Evolutionary conservation across 306 rosid genomes (phyloP), one percentile per base, ranked within the genome.

Genomic region (Hylodesmum podocarpum): DNA sequence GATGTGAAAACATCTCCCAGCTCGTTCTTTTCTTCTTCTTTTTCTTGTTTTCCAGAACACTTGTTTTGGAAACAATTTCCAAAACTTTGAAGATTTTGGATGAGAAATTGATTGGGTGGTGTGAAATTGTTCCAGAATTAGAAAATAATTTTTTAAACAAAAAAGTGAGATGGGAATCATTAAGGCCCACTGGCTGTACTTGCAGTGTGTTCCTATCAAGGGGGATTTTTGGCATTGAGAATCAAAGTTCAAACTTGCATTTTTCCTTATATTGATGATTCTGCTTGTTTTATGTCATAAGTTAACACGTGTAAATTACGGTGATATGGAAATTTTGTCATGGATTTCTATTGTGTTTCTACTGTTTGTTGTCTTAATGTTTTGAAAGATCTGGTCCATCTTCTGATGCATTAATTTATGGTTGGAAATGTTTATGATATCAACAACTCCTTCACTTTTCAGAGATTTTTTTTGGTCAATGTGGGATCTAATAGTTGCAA

Each of bases 401-500:
- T 54, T 55, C 62, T 14, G 33, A 70, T 55, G 57, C 72, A 47
- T 77, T 67, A 44, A 28, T 75, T 46, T 47, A 8, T 54, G 72
- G 47, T 13, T 68, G 24, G 43, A 67, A 68, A 28, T 72, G 73
- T 72, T 59, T 55, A 44, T 69, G 70, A 57, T 69, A 34, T 46
- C 21, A 69, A 24, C 16, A 22, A 13, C 66, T 72, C 4, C 59
- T 51, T 51, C n/a, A 6, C 31, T 64, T 73, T 76, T 16, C 28
- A 6, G 29, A 18, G 12, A 21, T 37, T 25, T 66, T 28, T 29
- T 22, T 41, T 62, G 43, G 43, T 80, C 5, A n/a, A 49, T 47
- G 27, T 33, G 29, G 80, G 62, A 75, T 81, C 63, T 84, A 71
- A 84, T 29, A 8, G 21, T 72, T 76, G 22, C 29, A 28, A 29